Evolutionary conservation across 768 basidiomycete species (phyloP).

Genomic region (Boletus edulis): DNA sequence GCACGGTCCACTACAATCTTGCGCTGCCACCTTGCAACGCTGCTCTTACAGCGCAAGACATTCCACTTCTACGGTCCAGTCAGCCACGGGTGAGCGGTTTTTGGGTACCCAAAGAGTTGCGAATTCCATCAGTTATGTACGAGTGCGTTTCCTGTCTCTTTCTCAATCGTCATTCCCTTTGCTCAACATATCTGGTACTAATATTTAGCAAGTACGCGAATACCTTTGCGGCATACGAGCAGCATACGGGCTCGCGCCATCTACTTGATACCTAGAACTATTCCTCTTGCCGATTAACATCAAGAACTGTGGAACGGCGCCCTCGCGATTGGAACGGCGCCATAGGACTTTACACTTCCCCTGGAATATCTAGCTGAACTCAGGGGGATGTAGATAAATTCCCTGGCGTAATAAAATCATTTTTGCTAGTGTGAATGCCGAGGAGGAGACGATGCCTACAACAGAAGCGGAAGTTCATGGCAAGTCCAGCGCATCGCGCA

Average conservation of each 20-base stretch:
- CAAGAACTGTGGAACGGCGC: slow-evolving; percentile 39
- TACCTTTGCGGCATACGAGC: slow-evolving; percentile 41
- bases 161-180: background rate
- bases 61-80: background rate
- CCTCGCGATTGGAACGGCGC: slow-evolving; percentile 46
- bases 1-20: too few relatives aligned
- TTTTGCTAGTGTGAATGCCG: too few relatives aligned
- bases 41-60: background rate
- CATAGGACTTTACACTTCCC: slow-evolving; percentile 35
- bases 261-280: slow-evolving; percentile 21
- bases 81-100: background rate
- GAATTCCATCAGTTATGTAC: background rate
- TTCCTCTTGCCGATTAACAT: slow-evolving; percentile 29
- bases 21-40: slow-evolving; percentile 9
- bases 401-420: too few relatives aligned
- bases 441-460: too few relatives aligned
- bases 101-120: background rate
- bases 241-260: slow-evolving; percentile 41
- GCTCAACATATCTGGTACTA: background rate
- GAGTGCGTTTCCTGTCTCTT: slow-evolving; percentile 1
- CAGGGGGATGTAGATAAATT: too few relatives aligned
- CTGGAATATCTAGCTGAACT: too few relatives aligned
- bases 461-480: too few relatives aligned
- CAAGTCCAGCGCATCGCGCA: too few relatives aligned
- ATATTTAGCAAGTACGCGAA: slow-evolving; percentile 38